Evolutionary conservation across 2,329 filamentous ascomycete genomes (phyloP), one percentile per base, ranked within the genome.

Genomic region (Aspergillus calidoustus): DNA sequence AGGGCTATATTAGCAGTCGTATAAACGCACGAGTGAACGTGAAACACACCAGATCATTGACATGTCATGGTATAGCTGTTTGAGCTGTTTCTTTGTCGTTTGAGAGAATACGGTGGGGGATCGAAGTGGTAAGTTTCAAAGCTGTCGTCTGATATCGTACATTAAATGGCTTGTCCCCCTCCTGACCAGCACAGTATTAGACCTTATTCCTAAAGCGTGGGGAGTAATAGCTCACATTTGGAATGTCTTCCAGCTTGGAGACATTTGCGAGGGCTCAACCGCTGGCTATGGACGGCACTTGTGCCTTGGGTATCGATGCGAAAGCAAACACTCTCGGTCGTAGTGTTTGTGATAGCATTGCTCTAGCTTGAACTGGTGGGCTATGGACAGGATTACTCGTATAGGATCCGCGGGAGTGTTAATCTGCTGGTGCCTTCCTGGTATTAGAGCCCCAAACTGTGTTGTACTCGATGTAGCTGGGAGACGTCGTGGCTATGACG

Each of bases 111-210:
- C 62, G 91, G 84, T 64, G 94, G 94, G 70, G 93, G 92, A 81
- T 97, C 94, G 74, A 98, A 87, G 83, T 97, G 91, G 83, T 97
- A 98, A 53, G 93, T 97, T 86, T 97, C 94, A 83, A 97, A 98
- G 82, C 91, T 92, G 87, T 97, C 93, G 79, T 96, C 91, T 77
- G 91, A 93, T 76, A 98, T 89, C 73, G 89, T 75, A 98, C 87
- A 74, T 88, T 86, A 83, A 97, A 97, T 68, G 87, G 86, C 84
- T 94, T 89, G 74, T 96, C 91, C 76, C 97, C 92, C 79, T 92
- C 90, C 92, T 95, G 49, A 28, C 6, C 15, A 7, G 23, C 19
- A n/a, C 11, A 49, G 9, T 38, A 28, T 54, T 55, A 51, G 41
- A 1, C 15, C 25, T 22, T 11, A 9, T 3, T 22, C 13, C 30